phyloP scores from a whole-genome alignment of 1,284 basidiomycete species.

The Cutaneotrichosporon sp. region DNA sequence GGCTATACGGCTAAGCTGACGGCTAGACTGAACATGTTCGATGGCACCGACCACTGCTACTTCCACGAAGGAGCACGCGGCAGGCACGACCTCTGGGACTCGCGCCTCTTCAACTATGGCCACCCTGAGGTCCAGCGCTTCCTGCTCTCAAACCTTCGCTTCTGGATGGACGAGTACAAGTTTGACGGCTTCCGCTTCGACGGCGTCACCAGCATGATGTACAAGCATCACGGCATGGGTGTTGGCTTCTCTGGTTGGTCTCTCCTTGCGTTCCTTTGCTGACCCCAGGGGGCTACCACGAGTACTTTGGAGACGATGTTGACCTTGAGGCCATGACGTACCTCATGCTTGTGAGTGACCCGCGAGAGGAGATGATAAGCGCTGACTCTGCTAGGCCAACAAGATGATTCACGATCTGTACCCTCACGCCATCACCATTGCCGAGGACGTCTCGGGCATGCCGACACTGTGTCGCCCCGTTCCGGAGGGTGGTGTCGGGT shows the following conservation, averaged over 20 bases:
- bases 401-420: constrained; percentile 80
- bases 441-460: constrained; percentile 97
- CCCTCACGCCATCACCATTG: constrained; percentile 83
- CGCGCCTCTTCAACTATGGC: constrained; percentile 92
- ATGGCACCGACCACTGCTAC: constrained; percentile 94
- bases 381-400: constrained; percentile 69
- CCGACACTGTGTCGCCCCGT: constrained; percentile 85
- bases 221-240: constrained; percentile 94
- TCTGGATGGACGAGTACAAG: constrained; percentile 91
- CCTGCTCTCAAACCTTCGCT: constrained; percentile 90
- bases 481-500: constrained; percentile 83
- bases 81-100: constrained; percentile 93
- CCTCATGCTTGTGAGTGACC: constrained; percentile 81
- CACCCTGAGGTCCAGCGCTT: constrained; percentile 92
- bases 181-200: constrained; percentile 99
- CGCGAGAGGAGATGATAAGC: neutral
- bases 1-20: neutral
- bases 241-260: constrained; percentile 80
- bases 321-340: constrained; percentile 92
- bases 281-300: constrained; percentile 76
- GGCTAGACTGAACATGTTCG: constrained; percentile 80
- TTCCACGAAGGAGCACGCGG: constrained; percentile 93
- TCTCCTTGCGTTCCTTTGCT: neutral
- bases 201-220: constrained; percentile 99
- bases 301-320: constrained; percentile 86